Percentiles rank a stretch among this genome's conserved stretches.
Conservation (phyloP, 1,284 basidiomycete species). For the Ustilago shanxiensis region DNA sequence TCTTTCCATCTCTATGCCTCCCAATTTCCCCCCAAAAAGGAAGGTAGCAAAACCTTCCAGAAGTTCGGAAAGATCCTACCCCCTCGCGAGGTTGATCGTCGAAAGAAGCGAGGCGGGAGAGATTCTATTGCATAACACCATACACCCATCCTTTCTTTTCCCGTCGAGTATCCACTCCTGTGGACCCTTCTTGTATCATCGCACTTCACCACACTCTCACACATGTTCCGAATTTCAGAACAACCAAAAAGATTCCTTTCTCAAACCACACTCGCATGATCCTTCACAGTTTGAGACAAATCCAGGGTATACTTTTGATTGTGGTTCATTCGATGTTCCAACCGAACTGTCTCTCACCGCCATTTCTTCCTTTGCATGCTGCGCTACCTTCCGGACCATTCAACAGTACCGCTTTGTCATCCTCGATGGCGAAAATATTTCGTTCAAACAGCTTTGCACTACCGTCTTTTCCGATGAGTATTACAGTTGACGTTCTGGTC, state of each 20-base stretch:
- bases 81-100: neutral
- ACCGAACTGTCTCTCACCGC: conserved; percentile 20
- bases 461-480: conserved; percentile 31
- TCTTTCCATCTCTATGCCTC: neutral
- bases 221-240: conserved; percentile 10
- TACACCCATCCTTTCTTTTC: neutral
- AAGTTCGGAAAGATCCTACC: neutral
- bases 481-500: conserved; percentile 48
- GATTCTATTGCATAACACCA: conserved; percentile 16
- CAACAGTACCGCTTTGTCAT: conserved; percentile 6
- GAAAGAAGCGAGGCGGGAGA: too few relatives aligned
- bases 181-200: conserved; percentile 43
- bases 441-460: conserved; percentile 38
- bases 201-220: conserved; percentile 18
- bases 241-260: conserved; percentile 24
- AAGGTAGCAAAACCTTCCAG: neutral
- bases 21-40: conserved; percentile 4
- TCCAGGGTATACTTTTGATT: neutral
- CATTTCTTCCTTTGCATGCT: conserved; percentile 6
- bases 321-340: conserved; percentile 10
- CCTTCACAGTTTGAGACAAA: neutral
- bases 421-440: conserved; percentile 31
- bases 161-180: conserved; percentile 1
- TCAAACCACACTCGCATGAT: conserved; percentile 1
- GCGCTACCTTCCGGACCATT: conserved; percentile 21